Conservation (phyloP, 179 eudicot species). For the Patellifolia procumbens region DNA sequence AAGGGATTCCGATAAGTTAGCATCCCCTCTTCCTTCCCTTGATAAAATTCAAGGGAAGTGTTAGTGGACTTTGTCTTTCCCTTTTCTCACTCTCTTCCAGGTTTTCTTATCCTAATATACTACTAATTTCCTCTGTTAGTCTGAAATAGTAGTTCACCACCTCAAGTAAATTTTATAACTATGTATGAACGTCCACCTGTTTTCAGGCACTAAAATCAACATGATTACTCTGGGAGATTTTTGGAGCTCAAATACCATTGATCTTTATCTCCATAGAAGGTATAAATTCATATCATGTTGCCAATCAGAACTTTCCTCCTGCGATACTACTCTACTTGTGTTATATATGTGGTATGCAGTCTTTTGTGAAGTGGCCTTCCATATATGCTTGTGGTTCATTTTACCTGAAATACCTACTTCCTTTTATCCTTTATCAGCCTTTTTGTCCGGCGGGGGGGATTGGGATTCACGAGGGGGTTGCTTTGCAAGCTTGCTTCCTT, state of each 20-base stretch:
- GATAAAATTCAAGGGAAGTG: background rate
- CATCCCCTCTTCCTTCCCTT: background rate
- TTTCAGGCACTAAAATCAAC: constrained; percentile 75
- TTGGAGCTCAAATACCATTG: constrained; percentile 92
- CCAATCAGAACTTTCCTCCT: background rate
- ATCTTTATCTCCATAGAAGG: constrained; percentile 93
- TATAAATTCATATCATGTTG: constrained; percentile 19
- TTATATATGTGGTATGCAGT: background rate
- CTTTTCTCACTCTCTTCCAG: background rate
- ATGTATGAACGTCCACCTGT: background rate
- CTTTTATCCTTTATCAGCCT: too few species aligned
- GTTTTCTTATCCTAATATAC: constrained; percentile 6
- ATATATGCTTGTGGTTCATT: background rate
- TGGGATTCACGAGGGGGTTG: background rate
- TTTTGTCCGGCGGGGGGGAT: too few species aligned
- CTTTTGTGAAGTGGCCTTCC: background rate
- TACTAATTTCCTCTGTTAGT: background rate
- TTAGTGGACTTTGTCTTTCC: background rate
- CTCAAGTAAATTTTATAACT: background rate
- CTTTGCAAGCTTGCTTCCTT: background rate
- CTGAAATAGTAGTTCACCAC: background rate
- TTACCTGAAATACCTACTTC: background rate
- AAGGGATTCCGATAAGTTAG: background rate
- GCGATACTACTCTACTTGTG: background rate
- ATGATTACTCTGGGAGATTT: constrained; percentile 87